Base-by-base conservation (phyloP, 345 rosid species). In the Murraya paniculata region DNA sequence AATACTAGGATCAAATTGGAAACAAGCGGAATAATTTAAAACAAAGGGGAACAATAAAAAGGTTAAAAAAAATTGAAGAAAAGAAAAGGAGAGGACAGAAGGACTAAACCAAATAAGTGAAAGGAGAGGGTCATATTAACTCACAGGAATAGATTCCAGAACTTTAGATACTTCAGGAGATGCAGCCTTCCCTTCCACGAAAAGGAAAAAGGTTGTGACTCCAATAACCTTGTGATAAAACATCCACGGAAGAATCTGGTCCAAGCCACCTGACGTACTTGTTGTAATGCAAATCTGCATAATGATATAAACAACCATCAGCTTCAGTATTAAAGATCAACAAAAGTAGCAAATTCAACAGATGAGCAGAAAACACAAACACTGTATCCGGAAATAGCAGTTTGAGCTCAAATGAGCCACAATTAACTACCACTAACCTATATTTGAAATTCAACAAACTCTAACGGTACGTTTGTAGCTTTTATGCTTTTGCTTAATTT, bases 241-340 rank as follows among this genome's bases (percentile, higher is more conserved):
- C 89, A 95, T 90, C 99, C 99, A 95, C 31, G 99, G 99, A 64
- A 95, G 85, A 84, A 90, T 94, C 91, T 95, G 99, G 27, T 90
- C 97, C 82, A 95, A 88, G 72, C 97, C 95, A 35, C 97, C 99
- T 33, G 99, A 95, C 60, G 97, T 95, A 71, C 98, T 96, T 39
- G 97, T 90, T 56, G 97, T 94, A 61, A 96, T 81, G 75, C 92
- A 89, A 81, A 96, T 91, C 99, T 96, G 84, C 56, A 56, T 1
- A 70, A 39, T 7, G 25, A 28, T 25, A 76, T 55, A 72, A 77
- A 67, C 38, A 35, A n/a, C 24, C 68, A 60, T n/a, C 24, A 73
- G 50, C 35, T 30, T 73, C 33, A 39, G 53, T 1, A 18, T 35
- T 33, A 14, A 13, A 57, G 31, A 55, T 72, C 75, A 57, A 36